These are phyloP conservation scores for Penicillium sp. DNA, from an alignment of 2,329 filamentous ascomycete genomes.

Conservation along the genomic window DNA sequence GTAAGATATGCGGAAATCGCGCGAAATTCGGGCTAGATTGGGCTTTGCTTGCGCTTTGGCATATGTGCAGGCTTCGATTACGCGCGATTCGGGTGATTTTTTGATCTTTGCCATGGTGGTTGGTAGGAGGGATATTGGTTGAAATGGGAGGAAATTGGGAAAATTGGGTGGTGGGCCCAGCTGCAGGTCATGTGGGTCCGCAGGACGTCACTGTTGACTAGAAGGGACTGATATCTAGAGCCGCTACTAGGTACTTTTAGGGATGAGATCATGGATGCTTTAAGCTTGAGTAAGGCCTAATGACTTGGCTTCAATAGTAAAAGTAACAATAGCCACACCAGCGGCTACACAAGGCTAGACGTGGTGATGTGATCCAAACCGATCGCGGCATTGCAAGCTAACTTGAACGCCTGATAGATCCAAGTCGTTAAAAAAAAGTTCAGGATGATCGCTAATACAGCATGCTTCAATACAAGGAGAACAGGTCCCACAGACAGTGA, in stretches of 20 bases:
- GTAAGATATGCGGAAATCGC: neutral
- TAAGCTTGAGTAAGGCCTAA: neutral
- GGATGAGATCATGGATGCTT: neutral
- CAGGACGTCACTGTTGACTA: no score
- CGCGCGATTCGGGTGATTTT: neutral
- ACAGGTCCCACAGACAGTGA: constrained; percentile 12
- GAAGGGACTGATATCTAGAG: no score
- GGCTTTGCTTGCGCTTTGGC: neutral
- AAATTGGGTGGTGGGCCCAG: no score
- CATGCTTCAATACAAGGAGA: constrained; percentile 25
- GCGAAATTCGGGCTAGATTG: neutral
- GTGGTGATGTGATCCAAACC: neutral
- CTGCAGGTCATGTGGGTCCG: no score
- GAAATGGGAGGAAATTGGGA: no score
- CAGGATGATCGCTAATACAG: constrained; percentile 37
- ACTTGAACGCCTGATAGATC: constrained; percentile 26
- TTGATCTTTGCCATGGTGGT: no score
- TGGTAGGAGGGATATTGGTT: no score
- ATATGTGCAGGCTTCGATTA: neutral
- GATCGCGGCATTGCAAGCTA: neutral
- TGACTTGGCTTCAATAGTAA: neutral
- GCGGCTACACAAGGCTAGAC: neutral
- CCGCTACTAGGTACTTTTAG: no score
- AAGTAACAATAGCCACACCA: neutral
- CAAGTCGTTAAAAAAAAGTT: constrained; percentile 19